These are phyloP conservation scores for Tillandsia leiboldiana DNA, from an alignment of 176 grass and related monocot genomes.

Conservation along the genomic window DNA sequence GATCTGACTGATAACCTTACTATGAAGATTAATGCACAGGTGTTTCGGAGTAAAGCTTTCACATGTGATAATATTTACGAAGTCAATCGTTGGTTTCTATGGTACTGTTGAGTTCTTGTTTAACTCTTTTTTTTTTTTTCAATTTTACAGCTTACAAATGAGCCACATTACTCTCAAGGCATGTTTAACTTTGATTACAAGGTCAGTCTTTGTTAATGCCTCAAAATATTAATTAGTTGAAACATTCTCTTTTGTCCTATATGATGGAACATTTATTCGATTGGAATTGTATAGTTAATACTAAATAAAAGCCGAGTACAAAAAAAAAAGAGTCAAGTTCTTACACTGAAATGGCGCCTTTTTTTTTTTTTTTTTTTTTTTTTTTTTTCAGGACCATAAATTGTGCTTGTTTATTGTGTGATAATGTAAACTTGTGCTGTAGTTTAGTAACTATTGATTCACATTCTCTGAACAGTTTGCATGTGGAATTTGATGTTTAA, in stretches of 20 bases:
- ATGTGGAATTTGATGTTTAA: no score
- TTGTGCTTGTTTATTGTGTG: no score
- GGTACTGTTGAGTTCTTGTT: not conserved
- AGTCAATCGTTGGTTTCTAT: not conserved
- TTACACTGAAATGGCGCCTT: no score
- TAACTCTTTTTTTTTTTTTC: not conserved
- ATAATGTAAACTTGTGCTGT: no score
- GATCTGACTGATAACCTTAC: conserved; percentile 80
- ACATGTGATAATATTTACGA: not conserved
- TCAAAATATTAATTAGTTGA: not conserved
- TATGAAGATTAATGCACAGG: conserved; percentile 94
- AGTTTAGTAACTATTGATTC: no score
- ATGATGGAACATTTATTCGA: not conserved
- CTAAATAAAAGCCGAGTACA: no score
- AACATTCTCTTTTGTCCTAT: not conserved
- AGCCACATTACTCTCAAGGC: conserved; percentile 93
- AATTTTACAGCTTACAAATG: conserved; percentile 74
- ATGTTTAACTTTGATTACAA: conserved; percentile 99
- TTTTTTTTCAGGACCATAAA: no score
- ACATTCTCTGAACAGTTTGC: no score
- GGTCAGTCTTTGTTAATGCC: conserved; percentile 26
- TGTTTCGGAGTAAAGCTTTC: conserved; percentile 21
- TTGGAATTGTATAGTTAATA: not conserved
- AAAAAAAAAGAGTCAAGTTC: no score
- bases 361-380: no score